These are phyloP conservation scores for Vicia sativa DNA, from an alignment of 306 rosid genomes.

Conservation along the genomic window DNA sequence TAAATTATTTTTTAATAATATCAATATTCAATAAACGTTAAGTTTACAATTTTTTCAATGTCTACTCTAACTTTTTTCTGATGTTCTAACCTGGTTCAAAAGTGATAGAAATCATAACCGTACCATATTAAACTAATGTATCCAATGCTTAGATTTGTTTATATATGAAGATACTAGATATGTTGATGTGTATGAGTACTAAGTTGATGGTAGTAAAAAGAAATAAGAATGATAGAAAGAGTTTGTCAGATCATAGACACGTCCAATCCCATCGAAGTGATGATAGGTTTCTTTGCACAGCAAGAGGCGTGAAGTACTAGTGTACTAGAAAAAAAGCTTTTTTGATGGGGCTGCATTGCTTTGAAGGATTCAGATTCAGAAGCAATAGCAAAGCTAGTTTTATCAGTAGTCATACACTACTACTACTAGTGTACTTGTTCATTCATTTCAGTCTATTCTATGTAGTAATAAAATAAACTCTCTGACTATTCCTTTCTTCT, in stretches of 20 bases:
- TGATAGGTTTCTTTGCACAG: constrained; percentile 46
- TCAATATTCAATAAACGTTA: no score
- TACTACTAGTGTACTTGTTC: not conserved
- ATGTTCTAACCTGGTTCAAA: no score
- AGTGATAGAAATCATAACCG: no score
- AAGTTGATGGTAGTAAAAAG: not conserved
- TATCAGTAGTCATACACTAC: not conserved
- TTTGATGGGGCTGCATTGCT: constrained; percentile 34
- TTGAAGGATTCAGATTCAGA: not conserved
- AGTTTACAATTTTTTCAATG: no score
- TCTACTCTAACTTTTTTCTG: no score
- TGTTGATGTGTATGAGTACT: not conserved
- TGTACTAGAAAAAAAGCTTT: constrained; percentile 43
- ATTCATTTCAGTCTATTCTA: constrained; percentile 17
- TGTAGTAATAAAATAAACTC: not conserved
- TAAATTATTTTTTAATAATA: no score
- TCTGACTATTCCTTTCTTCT: constrained; percentile 51
- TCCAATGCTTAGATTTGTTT: no score
- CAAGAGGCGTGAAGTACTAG: constrained; percentile 55
- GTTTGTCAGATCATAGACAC: constrained; percentile 56
- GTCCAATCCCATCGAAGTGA: constrained; percentile 78
- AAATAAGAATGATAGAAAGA: constrained; percentile 36
- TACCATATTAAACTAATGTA: no score
- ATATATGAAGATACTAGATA: no score
- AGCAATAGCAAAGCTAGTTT: not conserved